phyloP scores from a whole-genome alignment of 2,329 filamentous ascomycete species.

The Onygena corvina region DNA sequence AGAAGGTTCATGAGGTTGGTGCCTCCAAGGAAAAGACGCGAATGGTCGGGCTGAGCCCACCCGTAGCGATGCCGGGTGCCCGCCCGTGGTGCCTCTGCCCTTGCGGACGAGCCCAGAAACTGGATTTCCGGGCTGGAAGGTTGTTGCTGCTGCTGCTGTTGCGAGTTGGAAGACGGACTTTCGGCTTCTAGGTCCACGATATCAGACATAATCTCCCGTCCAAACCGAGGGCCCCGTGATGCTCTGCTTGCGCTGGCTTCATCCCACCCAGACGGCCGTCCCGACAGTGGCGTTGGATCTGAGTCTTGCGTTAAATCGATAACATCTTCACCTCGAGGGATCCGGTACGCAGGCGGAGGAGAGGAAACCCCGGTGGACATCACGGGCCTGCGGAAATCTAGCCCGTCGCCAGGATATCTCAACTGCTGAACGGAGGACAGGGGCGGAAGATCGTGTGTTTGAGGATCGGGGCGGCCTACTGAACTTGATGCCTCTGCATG shows the following conservation, averaged over 20 bases:
- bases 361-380: conserved; percentile 29
- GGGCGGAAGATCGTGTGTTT: conserved; percentile 1
- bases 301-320: conserved; percentile 40
- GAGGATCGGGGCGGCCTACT: neutral
- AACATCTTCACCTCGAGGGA: conserved; percentile 23
- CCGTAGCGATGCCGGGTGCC: neutral
- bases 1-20: conserved; percentile 14
- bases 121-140: conserved; percentile 38
- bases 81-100: neutral
- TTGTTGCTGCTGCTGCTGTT: conserved; percentile 16
- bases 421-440: conserved; percentile 24
- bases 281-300: conserved; percentile 22
- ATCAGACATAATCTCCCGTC: conserved; percentile 27
- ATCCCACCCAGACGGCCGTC: conserved; percentile 9
- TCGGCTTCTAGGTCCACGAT: conserved; percentile 33
- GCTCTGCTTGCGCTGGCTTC: conserved; percentile 9
- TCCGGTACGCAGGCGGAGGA: conserved; percentile 12
- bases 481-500: conserved; percentile 11
- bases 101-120: conserved; percentile 32
- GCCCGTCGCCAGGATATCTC: conserved; percentile 42
- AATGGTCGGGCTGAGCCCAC: neutral
- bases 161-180: conserved; percentile 13
- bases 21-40: conserved; percentile 2
- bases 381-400: conserved; percentile 43
- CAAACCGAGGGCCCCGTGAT: conserved; percentile 26